A percentile compares a stretch with the other conserved stretches of the same genome.
Evolutionary conservation across 116 monocot genomes (phyloP).

Genomic region (Dioscorea cayenensis): DNA sequence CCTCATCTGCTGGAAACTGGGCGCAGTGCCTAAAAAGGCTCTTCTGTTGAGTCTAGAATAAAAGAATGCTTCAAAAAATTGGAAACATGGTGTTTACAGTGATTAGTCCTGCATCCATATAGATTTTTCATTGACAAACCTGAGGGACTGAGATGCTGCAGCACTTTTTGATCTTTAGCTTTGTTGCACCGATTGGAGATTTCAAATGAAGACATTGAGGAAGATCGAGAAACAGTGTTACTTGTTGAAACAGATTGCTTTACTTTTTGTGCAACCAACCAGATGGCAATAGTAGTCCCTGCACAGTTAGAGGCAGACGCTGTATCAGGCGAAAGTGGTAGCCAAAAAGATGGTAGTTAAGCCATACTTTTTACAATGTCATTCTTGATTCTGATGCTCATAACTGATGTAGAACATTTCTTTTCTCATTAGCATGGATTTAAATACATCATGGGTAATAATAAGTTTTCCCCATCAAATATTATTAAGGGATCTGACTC

Average conservation of each 20-base stretch:
- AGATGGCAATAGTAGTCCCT: conserved; percentile 10
- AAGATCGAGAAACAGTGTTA: not conserved
- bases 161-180: not conserved
- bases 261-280: not conserved
- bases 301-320: not conserved
- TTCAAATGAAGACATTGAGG: not conserved
- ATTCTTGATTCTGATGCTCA: no score
- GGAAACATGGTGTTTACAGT: not conserved
- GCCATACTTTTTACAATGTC: not conserved
- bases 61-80: not conserved
- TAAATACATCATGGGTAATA: no score
- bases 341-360: not conserved
- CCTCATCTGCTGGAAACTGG: not conserved
- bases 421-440: no score
- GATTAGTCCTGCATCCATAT: not conserved
- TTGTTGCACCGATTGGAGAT: no score
- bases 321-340: not conserved
- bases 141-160: not conserved
- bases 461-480: no score
- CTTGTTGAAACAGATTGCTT: not conserved
- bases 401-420: no score
- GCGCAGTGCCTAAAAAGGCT: not conserved
- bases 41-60: not conserved
- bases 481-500: no score
- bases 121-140: not conserved